These are phyloP conservation scores for Salix suchowensis DNA, from an alignment of 345 rosid genomes.

Conservation along the genomic window DNA sequence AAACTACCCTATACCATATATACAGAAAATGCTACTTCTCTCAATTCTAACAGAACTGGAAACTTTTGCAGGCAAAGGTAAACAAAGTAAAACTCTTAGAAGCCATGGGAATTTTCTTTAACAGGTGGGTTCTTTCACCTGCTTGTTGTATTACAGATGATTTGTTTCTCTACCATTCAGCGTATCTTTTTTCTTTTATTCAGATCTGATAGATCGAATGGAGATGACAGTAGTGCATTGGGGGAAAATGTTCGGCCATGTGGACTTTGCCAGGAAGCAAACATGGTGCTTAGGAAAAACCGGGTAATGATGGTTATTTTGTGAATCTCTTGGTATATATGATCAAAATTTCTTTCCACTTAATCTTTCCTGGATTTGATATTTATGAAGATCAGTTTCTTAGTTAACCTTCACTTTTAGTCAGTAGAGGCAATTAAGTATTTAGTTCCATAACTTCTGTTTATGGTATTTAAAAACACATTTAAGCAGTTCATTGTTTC, in stretches of 20 bases:
- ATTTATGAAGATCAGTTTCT: too few species aligned
- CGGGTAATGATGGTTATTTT: constrained; percentile 42
- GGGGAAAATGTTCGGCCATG: constrained; percentile 76
- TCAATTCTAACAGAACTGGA: constrained; percentile 5
- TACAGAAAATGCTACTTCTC: too few species aligned
- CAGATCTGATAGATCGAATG: constrained; percentile 58
- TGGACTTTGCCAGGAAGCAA: constrained; percentile 69
- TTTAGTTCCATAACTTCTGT: neutral
- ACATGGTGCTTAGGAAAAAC: constrained; percentile 80
- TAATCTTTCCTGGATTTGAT: neutral
- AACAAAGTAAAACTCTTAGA: constrained; percentile 76
- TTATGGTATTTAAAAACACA: neutral
- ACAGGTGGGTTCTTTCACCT: constrained; percentile 47
- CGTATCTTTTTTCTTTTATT: constrained; percentile 16
- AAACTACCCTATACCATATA: too few species aligned
- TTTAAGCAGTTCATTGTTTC: neutral
- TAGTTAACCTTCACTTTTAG: too few species aligned
- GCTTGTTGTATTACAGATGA: constrained; percentile 3
- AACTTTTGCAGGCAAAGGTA: constrained; percentile 58
- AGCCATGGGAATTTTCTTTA: constrained; percentile 87
- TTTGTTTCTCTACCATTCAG: constrained; percentile 8
- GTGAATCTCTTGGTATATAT: neutral
- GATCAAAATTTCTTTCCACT: neutral
- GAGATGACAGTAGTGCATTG: constrained; percentile 48
- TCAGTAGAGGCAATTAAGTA: too few species aligned